These are phyloP conservation scores for Tillandsia fasciculata DNA, from an alignment of 176 grass and related monocot species.

Conservation along the genomic window DNA sequence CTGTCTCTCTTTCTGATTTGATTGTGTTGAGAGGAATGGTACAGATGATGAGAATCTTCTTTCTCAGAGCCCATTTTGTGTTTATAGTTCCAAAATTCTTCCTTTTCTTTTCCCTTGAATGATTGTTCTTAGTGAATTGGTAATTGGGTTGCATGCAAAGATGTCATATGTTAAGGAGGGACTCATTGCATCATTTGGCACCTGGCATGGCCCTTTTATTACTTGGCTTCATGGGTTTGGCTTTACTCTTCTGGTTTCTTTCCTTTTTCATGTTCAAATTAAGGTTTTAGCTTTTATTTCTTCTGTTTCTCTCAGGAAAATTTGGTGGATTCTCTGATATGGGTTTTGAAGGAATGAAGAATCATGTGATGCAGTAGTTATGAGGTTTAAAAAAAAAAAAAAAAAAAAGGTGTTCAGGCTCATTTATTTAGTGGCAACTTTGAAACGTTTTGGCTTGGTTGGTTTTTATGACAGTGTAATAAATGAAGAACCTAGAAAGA, in stretches of 20 bases:
- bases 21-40: background rate
- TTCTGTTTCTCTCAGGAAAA: background rate
- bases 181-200: too few species aligned
- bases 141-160: background rate
- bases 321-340: background rate
- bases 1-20: background rate
- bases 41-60: background rate
- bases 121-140: background rate
- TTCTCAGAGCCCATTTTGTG: background rate
- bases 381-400: background rate
- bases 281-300: background rate
- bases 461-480: too few species aligned
- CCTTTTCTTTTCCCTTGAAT: background rate
- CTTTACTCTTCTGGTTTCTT: background rate
- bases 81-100: too few species aligned
- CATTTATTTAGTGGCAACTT: too few species aligned
- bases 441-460: too few species aligned
- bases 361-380: conserved; percentile 1
- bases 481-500: background rate
- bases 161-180: too few species aligned
- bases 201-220: too few species aligned
- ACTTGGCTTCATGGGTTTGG: too few species aligned
- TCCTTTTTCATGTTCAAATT: background rate
- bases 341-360: background rate
- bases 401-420: too few species aligned